Base-by-base conservation (phyloP, 345 rosid genomes). In the Limnanthes douglasii region DNA sequence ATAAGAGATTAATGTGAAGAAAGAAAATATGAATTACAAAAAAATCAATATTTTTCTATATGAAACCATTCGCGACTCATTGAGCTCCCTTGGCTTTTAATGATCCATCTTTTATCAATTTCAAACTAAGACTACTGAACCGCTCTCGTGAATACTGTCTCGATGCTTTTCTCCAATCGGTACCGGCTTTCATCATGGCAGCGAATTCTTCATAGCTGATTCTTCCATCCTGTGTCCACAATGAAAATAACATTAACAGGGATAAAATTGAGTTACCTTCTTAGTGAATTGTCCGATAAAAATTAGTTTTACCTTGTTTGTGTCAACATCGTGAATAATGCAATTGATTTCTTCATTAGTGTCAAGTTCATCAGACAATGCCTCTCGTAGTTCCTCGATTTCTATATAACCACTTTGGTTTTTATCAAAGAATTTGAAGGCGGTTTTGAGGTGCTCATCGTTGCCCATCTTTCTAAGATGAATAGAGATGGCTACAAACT, bases 91-190 rank as follows among this genome's bases (percentile, higher is more conserved):
- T 61, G 54, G 45, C 27, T 18, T 56, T 45, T 65, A 85, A 59
- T n/a, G 94, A 80, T 67, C 94, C 96, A 22, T 85, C 96, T 48
- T 58, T 64, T 60, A 69, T 71, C 48, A 85, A 64, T 30, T 66
- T 61, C 20, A 52, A 56, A 62, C 88, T 76, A 39, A 85, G 79
- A 58, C 48, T 69, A 31, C 72, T 85, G 62, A 76, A 85, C 51
- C 74, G 57, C 36, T 80, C 93, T 43, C 93, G 42, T 29, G 94
- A 86, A 53, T 77, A 81, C 45, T 86, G 92, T 50, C 86, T 64
- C 0, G 96, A 86, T 8, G 94, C 94, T 59, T 80, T 86, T 56
- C 96, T 72, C 96, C 96, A 81, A 52, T 86, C 94, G 5, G 94
- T 86, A 5, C 92, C 96, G 0, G 86, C 78, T 57, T 81, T 77